Conservation (phyloP, 1,284 basidiomycete species). For the Pyrrhoderma noxium region DNA sequence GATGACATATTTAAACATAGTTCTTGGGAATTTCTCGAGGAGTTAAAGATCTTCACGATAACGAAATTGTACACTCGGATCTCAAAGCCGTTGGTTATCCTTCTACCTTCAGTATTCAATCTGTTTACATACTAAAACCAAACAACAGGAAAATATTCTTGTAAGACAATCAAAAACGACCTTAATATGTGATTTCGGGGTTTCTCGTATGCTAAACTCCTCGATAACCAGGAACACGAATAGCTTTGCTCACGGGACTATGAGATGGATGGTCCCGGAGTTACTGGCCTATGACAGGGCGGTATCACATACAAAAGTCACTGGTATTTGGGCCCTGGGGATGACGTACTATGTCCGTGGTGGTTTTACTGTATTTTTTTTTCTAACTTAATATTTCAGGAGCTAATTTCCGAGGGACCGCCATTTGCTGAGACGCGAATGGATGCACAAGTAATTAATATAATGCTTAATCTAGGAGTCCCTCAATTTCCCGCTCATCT, state of each 20-base stretch:
- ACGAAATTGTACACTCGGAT: slow-evolving; percentile 14
- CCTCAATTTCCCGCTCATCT: too few relatives aligned
- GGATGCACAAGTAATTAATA: too few relatives aligned
- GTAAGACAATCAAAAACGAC: background rate
- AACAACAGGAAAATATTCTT: slow-evolving; percentile 9
- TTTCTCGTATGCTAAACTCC: slow-evolving; percentile 5
- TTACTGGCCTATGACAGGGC: background rate
- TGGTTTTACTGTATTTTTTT: background rate
- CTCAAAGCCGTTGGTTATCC: slow-evolving; percentile 12
- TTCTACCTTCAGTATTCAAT: background rate
- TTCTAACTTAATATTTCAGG: background rate
- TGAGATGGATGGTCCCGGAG: slow-evolving; percentile 12
- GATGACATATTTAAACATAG: background rate
- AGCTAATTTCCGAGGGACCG: background rate
- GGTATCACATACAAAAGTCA: slow-evolving; percentile 1
- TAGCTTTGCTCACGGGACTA: background rate
- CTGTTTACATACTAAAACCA: background rate
- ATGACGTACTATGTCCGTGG: slow-evolving; percentile 12
- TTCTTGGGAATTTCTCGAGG: slow-evolving; percentile 5
- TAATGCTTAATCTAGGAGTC: too few relatives aligned
- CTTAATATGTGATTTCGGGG: slow-evolving; percentile 12
- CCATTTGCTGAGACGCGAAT: background rate
- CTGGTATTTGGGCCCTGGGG: slow-evolving; percentile 13
- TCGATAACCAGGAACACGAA: background rate
- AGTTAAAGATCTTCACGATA: slow-evolving; percentile 3